Conservation (phyloP, 305 asterid species). For the Fraxinus albicans region DNA sequence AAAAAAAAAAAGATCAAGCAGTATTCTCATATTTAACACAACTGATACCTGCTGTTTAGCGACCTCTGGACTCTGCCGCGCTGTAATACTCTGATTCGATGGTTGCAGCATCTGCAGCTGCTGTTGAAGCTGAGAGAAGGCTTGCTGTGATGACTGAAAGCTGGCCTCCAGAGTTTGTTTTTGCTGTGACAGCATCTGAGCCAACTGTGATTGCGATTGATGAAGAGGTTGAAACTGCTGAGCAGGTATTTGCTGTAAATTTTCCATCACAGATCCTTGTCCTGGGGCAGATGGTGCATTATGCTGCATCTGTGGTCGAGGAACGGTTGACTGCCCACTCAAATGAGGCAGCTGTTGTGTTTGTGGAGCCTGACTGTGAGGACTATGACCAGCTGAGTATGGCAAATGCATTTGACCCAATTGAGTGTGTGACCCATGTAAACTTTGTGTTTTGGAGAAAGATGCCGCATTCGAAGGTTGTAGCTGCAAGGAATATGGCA, state of each 20-base stretch:
- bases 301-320: conserved; percentile 59
- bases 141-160: conserved; percentile 82
- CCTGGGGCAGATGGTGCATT: conserved; percentile 43
- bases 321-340: conserved; percentile 46
- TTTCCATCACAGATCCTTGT: conserved; percentile 42
- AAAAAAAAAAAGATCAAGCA: not conserved
- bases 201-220: conserved; percentile 78
- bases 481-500: conserved; percentile 48
- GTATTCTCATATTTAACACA: not conserved
- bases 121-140: conserved; percentile 89
- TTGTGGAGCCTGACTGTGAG: conserved; percentile 50
- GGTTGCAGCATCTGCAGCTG: conserved; percentile 88
- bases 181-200: conserved; percentile 95
- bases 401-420: conserved; percentile 55
- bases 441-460: conserved; percentile 43
- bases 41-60: conserved; percentile 62
- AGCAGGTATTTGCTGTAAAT: conserved; percentile 49
- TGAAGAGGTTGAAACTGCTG: conserved; percentile 47
- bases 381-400: conserved; percentile 42
- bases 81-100: conserved; percentile 47
- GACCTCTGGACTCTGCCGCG: conserved; percentile 57
- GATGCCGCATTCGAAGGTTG: conserved; percentile 45
- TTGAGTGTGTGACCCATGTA: conserved; percentile 52
- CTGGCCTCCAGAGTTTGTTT: conserved; percentile 91
- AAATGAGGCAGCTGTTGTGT: conserved; percentile 49